Evolutionary conservation across 1,284 basidiomycete genomes (phyloP).

Genomic region (Tremellales sp.): DNA sequence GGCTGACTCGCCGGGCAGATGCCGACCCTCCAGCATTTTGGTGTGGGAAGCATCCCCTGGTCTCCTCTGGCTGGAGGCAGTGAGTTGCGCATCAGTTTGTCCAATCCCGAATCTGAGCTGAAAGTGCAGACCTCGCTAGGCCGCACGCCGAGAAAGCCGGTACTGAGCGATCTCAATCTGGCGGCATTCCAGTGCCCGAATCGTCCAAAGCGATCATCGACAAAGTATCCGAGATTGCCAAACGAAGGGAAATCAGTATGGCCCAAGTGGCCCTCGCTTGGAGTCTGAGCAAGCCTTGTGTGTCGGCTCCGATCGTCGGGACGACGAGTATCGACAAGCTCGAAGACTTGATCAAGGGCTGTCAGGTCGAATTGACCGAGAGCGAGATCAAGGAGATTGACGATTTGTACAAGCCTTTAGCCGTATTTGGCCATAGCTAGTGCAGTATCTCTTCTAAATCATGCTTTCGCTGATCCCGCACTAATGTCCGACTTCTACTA

Average conservation of each 20-base stretch:
- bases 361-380: constrained; percentile 19
- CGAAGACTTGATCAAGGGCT: constrained; percentile 32
- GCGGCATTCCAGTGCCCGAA: constrained; percentile 38
- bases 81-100: constrained; percentile 6
- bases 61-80: constrained; percentile 20
- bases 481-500: constrained; percentile 3
- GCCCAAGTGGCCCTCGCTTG: constrained; percentile 51
- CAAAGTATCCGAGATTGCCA: constrained; percentile 54
- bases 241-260: constrained; percentile 55
- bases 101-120: not conserved
- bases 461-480: too few species aligned
- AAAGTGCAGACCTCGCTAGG: constrained; percentile 20
- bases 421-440: not conserved
- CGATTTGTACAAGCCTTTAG: constrained; percentile 7
- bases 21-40: constrained; percentile 47
- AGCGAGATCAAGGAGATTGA: constrained; percentile 27
- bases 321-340: constrained; percentile 23
- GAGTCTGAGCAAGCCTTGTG: constrained; percentile 19
- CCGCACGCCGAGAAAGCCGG: constrained; percentile 15
- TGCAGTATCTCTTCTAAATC: too few species aligned
- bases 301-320: constrained; percentile 39
- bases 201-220: constrained; percentile 65
- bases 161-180: constrained; percentile 9
- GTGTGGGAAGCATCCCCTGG: constrained; percentile 33
- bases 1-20: constrained; percentile 54